A percentile compares a stretch with the other conserved stretches of the same genome.
Evolutionary conservation across 2,329 filamentous ascomycete genomes (phyloP).

Genomic region (Aspergillus udagawae): DNA sequence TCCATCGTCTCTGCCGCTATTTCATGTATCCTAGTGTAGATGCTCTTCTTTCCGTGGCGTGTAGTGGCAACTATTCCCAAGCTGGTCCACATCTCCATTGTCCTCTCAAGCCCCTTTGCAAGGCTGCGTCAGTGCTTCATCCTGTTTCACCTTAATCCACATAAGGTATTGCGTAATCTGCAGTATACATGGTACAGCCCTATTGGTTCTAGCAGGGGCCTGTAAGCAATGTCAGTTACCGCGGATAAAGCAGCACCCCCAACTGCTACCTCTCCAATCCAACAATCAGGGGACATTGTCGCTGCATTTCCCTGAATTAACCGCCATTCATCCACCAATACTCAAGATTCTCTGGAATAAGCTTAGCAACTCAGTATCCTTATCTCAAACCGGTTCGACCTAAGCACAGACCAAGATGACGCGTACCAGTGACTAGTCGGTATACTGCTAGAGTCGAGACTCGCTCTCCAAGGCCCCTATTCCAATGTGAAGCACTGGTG

Average conservation of each 20-base stretch:
- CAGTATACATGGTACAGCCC: background rate
- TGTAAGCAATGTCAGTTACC: too few species aligned
- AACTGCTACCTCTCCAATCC: background rate
- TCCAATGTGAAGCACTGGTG: too few species aligned
- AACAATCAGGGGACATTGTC: background rate
- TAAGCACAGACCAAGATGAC: background rate
- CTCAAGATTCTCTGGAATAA: background rate
- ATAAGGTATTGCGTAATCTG: background rate
- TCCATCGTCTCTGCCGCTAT: too few species aligned
- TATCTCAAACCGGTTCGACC: background rate
- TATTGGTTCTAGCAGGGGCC: too few species aligned
- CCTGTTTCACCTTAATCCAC: background rate
- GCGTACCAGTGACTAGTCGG: background rate
- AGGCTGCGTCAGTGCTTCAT: background rate
- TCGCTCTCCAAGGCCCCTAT: too few species aligned
- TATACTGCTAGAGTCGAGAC: background rate
- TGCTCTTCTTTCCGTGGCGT: too few species aligned
- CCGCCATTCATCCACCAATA: background rate
- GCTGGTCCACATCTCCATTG: too few species aligned
- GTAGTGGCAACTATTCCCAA: too few species aligned
- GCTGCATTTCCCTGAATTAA: background rate
- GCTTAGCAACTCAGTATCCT: background rate
- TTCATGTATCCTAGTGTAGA: too few species aligned
- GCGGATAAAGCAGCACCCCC: background rate
- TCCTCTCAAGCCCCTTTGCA: too few species aligned